These are phyloP conservation scores for Lepidopterella palustris DNA, from an alignment of 495 filamentous ascomycete species.

Conservation along the genomic window DNA sequence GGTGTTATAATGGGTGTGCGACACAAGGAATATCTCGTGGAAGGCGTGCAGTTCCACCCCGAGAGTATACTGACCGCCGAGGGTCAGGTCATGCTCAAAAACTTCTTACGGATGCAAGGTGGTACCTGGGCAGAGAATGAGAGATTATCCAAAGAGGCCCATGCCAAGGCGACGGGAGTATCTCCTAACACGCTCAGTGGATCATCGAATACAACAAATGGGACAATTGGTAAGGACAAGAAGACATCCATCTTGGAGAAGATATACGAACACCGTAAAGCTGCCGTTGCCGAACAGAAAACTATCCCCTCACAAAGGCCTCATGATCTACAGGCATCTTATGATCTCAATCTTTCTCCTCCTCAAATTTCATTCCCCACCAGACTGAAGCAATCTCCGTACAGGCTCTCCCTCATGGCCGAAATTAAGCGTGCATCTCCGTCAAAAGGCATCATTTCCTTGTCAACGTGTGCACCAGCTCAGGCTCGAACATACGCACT, in stretches of 20 bases:
- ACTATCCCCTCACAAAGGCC: conserved; percentile 76
- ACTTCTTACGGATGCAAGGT: conserved; percentile 78
- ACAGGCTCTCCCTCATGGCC: conserved; percentile 79
- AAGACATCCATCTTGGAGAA: conserved; percentile 80
- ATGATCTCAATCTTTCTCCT: conserved; percentile 74
- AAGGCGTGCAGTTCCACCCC: conserved; percentile 96
- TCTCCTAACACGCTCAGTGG: conserved; percentile 7
- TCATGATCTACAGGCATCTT: conserved; percentile 78
- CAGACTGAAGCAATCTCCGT: conserved; percentile 72
- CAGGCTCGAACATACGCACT: conserved; percentile 90
- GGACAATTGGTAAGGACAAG: conserved; percentile 38
- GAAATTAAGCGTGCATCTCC: conserved; percentile 97
- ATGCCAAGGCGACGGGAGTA: conserved; percentile 22
- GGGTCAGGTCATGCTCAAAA: conserved; percentile 81
- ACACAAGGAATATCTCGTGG: conserved; percentile 81
- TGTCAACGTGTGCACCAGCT: conserved; percentile 75
- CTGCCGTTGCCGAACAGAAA: conserved; percentile 76
- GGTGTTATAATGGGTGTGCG: conserved; percentile 94
- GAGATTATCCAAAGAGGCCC: conserved; percentile 23
- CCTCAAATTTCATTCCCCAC: conserved; percentile 77
- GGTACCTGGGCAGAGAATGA: conserved; percentile 87
- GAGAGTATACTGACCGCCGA: conserved; percentile 92
- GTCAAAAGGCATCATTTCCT: conserved; percentile 90
- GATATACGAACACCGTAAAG: conserved; percentile 81
- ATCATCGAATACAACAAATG: conserved; percentile 18